Base-by-base conservation (phyloP, 306 rosid species). In the Castanopsis chinensis region DNA sequence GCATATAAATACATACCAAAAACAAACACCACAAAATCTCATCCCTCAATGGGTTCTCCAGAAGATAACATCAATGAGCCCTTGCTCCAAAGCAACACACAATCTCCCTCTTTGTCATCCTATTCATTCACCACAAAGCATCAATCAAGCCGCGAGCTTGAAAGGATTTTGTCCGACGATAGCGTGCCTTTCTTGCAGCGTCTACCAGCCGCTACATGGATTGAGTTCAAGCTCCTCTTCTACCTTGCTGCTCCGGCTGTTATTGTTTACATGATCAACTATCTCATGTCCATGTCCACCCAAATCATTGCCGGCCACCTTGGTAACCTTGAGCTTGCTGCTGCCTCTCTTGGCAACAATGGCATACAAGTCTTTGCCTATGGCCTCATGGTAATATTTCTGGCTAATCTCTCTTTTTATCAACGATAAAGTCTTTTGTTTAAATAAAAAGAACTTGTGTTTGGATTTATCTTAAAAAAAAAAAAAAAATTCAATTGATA, bases 351-450 rank as follows among this genome's bases (percentile, higher is more conserved):
- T 0, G 96, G 93, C 18, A 91, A 88, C 84, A 85, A 49, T 49
- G 96, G 96, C 67, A 87, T 91, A 83, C 96, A 89, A 88, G 4
- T 89, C 21, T 86, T 91, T 51, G 92, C 96, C 17, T 89, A 88
- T 55, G 96, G 93, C 51, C 91, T 91, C 78, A 85, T 91, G 93
- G 93, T 90, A 77, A 54, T 3, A 3, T 10, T 1, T 0, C 45
- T 41, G 2, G 45, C 45, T 41, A 18, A 32, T 12, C 6, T 35
- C 4, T 51, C 6, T 52, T 15, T 43, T 18, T 12, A 4, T 54
- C 13, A 41, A 41, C 11, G 45, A 8, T 41, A 8, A 8, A 41
- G 12, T 41, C 45, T 41, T 41, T 41, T 41, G 45, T 41, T 41
- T 11, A 41, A 41, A 8, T 8, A 41, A 41, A 41, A 41, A 41